Base-by-base conservation (phyloP, 306 rosid genomes). In the Purshia tridentata region DNA sequence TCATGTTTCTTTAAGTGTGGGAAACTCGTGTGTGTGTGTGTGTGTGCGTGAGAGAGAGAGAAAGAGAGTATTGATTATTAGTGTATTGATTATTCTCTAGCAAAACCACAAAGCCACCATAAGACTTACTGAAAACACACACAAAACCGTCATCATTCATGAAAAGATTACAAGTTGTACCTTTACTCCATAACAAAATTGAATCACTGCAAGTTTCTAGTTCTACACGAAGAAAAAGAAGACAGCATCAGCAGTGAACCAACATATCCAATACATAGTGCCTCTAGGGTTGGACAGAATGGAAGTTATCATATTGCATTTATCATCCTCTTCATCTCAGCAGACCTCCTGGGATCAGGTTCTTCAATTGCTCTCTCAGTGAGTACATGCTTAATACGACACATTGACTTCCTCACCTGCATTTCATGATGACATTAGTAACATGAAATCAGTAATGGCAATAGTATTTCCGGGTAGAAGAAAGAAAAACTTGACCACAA, bases 351-450 rank as follows among this genome's bases (percentile, higher is more conserved):
- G 20, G 94, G 84, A 77, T 94, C 97, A 23, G 96, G 94, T n/a
- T 94, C 98, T 12, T 88, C 97, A 46, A 89, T 88, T 65, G 96
- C 98, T 71, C 97, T 88, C 85, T 94, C 98, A 0, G 97, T 94
- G 65, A 91, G 97, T 46, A 94, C 96, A 0, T 94, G 98, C 86
- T 94, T 94, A 87, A 94, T 89, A 76, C 96, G 96, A 72, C 98
- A 94, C 98, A 94, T 89, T 16, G 98, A 91, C 88, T 89, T 94
- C 67, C 98, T 86, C 84, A 94, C 97, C 98, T 94, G 78, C 77
- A 69, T 80, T 65, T 63, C 47, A 54, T 44, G 5, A 53, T 37
- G 9, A 50, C 69, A 7, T n/a, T 52, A 78, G 69, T 49, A 48
- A 35, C 51, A 51, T 53, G 39, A 35, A 7, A 56, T 46, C 13